Conservation (phyloP, 1,284 basidiomycete species). For the Rugiboletus extremiorientalis region DNA sequence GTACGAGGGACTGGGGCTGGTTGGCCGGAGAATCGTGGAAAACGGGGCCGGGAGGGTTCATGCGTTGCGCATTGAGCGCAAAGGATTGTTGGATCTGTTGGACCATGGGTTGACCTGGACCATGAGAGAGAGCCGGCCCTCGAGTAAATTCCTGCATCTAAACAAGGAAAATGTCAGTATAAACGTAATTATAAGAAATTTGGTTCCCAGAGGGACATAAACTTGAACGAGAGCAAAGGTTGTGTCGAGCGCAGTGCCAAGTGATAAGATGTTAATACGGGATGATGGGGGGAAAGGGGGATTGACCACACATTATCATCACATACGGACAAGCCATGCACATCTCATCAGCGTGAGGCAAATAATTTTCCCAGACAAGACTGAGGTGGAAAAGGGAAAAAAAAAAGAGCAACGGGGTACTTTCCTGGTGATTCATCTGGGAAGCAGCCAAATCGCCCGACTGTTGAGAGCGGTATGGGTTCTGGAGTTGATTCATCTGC, state of each 20-base stretch:
- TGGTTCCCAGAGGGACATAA: constrained; percentile 3
- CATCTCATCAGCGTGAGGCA: constrained; percentile 14
- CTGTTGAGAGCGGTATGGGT: constrained; percentile 44
- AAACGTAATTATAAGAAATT: constrained; percentile 17
- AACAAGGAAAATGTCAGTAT: constrained; percentile 22
- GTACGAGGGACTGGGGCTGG: constrained; percentile 41
- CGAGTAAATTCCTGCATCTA: constrained; percentile 54
- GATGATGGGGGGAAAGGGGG: constrained; percentile 14
- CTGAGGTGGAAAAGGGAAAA: background rate
- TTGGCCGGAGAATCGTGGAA: constrained; percentile 45
- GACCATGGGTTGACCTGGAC: constrained; percentile 35
- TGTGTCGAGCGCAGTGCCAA: background rate
- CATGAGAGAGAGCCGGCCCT: constrained; percentile 40
- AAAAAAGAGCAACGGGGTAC: constrained; percentile 27
- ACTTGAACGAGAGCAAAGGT: background rate
- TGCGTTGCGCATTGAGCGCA: constrained; percentile 33
- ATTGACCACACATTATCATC: constrained; percentile 20
- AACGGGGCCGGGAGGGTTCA: constrained; percentile 31
- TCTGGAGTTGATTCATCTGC: constrained; percentile 51
- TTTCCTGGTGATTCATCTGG: constrained; percentile 48
- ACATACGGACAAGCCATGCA: constrained; percentile 14
- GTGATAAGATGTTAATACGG: constrained; percentile 18
- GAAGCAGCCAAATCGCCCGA: constrained; percentile 41
- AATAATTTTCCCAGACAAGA: constrained; percentile 18
- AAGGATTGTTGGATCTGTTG: constrained; percentile 45